These are phyloP conservation scores for Eucommia ulmoides DNA, from an alignment of 257 asterid species.

Conservation along the genomic window DNA sequence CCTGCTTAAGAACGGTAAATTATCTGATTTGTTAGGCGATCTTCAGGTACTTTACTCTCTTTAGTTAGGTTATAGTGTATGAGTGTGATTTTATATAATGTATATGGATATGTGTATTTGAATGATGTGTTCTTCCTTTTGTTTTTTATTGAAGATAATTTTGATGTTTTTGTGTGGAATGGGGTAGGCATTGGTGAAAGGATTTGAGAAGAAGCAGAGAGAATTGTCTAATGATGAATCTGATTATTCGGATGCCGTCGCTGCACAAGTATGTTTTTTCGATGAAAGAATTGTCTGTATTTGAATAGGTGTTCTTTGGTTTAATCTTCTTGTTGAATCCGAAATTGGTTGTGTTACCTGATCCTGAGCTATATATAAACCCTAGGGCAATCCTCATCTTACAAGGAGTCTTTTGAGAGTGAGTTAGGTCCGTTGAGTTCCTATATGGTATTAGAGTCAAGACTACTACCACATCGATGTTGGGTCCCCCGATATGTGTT, in stretches of 20 bases:
- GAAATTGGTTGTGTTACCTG: too few species aligned
- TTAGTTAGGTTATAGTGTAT: background rate
- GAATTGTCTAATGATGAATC: conserved; percentile 26
- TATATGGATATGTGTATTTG: background rate
- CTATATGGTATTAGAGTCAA: too few species aligned
- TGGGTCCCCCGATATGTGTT: too few species aligned
- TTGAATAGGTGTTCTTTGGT: too few species aligned
- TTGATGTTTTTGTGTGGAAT: background rate
- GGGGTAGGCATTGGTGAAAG: conserved; percentile 44
- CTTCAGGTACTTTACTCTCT: conserved; percentile 20
- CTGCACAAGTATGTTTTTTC: conserved; percentile 43
- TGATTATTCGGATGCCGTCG: conserved; percentile 43
- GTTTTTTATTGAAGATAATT: background rate
- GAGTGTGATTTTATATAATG: background rate
- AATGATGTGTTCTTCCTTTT: background rate
- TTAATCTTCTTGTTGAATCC: too few species aligned
- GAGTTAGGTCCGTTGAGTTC: too few species aligned
- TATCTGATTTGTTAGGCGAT: conserved; percentile 25
- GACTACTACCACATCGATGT: too few species aligned
- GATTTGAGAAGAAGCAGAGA: conserved; percentile 37
- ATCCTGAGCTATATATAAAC: too few species aligned
- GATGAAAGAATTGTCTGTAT: too few species aligned
- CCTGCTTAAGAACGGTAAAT: conserved; percentile 23
- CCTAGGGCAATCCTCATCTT: too few species aligned
- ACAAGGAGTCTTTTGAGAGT: too few species aligned